Conservation (phyloP, 2,329 filamentous ascomycete genomes). For the Nothopassalora personata region DNA sequence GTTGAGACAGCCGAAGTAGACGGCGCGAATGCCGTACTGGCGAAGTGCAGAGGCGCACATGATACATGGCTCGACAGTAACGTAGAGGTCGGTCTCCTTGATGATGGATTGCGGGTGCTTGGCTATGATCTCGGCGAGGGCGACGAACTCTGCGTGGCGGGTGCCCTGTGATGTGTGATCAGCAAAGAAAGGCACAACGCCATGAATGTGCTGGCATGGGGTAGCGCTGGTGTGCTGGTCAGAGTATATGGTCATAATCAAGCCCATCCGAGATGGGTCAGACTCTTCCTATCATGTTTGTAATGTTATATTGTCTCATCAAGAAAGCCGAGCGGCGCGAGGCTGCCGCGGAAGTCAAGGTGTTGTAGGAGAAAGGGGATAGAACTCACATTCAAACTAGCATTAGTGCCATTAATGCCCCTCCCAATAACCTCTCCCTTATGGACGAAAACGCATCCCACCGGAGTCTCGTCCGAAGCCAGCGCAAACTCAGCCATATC, state of each 20-base stretch:
- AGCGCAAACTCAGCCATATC: conserved; percentile 86
- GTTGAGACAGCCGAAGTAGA: conserved; percentile 93
- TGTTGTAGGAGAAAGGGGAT: not conserved
- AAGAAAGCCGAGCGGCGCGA: not conserved
- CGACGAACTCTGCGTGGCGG: conserved; percentile 91
- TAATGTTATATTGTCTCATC: not conserved
- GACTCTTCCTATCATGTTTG: conserved; percentile 2
- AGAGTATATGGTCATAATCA: conserved; percentile 2
- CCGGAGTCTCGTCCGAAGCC: conserved; percentile 82
- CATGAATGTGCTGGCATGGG: not conserved
- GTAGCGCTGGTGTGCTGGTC: not conserved
- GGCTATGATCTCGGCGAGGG: conserved; percentile 61
- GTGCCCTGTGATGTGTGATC: conserved; percentile 58
- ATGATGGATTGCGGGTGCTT: conserved; percentile 64
- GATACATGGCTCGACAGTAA: conserved; percentile 96
- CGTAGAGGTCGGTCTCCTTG: conserved; percentile 74
- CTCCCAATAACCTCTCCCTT: conserved; percentile 71
- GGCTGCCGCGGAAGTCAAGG: not conserved
- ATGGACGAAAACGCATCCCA: conserved; percentile 90
- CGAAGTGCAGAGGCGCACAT: conserved; percentile 94
- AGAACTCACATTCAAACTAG: conserved; percentile 59
- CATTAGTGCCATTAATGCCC: conserved; percentile 96
- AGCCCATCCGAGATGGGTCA: not conserved
- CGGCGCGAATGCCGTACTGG: conserved; percentile 79
- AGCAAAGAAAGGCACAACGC: not conserved